phyloP scores from a whole-genome alignment of 768 basidiomycete species.

The Termitomyces sp. region DNA sequence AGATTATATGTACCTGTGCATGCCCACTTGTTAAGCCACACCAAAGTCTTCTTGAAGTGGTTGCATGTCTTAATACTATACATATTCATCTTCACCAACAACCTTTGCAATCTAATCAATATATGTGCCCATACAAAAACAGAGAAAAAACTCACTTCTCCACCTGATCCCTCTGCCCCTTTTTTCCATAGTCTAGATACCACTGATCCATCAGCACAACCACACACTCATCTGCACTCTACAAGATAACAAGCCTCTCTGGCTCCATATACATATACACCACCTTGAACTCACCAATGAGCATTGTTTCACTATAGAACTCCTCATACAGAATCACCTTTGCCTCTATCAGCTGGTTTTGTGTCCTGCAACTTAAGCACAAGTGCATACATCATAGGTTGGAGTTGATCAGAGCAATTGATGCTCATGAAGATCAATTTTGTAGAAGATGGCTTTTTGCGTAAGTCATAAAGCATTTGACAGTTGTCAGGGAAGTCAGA shows the following conservation, averaged over 20 bases:
- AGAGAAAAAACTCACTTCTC: constrained; percentile 57
- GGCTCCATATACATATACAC: constrained; percentile 96
- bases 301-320: constrained; percentile 92
- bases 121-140: neutral
- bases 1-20: constrained; percentile 96
- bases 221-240: constrained; percentile 96
- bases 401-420: constrained; percentile 84
- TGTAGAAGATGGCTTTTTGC: constrained; percentile 95
- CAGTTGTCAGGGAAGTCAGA: constrained; percentile 99
- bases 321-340: constrained; percentile 99
- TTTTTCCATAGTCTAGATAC: constrained; percentile 97
- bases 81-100: constrained; percentile 83
- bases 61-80: constrained; percentile 91
- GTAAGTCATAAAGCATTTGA: constrained; percentile 82
- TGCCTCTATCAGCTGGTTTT: constrained; percentile 90
- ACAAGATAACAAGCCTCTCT: constrained; percentile 58
- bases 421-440: constrained; percentile 85
- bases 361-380: constrained; percentile 90
- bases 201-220: constrained; percentile 99
- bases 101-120: constrained; percentile 36
- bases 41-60: constrained; percentile 85
- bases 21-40: constrained; percentile 98
- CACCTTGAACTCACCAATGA: constrained; percentile 84
- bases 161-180: constrained; percentile 80
- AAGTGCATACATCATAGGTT: constrained; percentile 87